A percentile compares a stretch with the other conserved stretches of the same genome.
Evolutionary conservation across 495 filamentous ascomycete species (phyloP).

Genomic region (Penicillium maclennaniae): DNA sequence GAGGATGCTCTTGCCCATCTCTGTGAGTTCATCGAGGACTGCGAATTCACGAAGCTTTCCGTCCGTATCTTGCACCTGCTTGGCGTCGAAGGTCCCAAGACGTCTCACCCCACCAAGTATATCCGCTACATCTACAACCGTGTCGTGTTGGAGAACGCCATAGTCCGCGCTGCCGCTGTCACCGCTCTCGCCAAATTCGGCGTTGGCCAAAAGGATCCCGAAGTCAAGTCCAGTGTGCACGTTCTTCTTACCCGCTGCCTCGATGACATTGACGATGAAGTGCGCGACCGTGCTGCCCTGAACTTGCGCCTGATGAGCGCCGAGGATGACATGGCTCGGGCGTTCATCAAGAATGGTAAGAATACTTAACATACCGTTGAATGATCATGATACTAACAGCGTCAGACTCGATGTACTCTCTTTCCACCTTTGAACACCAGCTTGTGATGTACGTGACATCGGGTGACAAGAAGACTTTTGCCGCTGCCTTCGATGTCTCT

Average conservation of each 20-base stretch:
- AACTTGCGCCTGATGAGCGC: conserved; percentile 85
- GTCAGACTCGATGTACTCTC: conserved; percentile 69
- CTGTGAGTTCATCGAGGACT: conserved; percentile 99
- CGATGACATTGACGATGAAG: conserved; percentile 97
- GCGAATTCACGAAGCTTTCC: conserved; percentile 97
- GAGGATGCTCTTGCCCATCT: conserved; percentile 96
- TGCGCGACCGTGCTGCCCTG: conserved; percentile 89
- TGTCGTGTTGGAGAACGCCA: conserved; percentile 94
- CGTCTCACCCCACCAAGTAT: conserved; percentile 93
- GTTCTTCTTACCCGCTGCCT: conserved; percentile 91
- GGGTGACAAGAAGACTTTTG: conserved; percentile 78
- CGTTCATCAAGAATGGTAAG: conserved; percentile 89
- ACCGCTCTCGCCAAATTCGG: conserved; percentile 96
- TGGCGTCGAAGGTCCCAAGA: conserved; percentile 92
- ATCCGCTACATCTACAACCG: conserved; percentile 99
- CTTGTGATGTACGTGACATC: conserved; percentile 97
- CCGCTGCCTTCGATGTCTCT: conserved; percentile 80
- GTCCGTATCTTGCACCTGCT: conserved; percentile 92
- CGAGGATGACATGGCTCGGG: conserved; percentile 76
- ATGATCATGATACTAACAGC: conserved; percentile 17
- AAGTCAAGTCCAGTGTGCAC: conserved; percentile 91
- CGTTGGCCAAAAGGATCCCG: conserved; percentile 91
- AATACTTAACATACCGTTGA: background rate
- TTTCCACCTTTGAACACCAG: conserved; percentile 95
- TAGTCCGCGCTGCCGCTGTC: conserved; percentile 91